A percentile compares a stretch with the other conserved stretches of the same genome.
These are phyloP conservation scores for Acacia concinna DNA, from an alignment of 331 rosid species.

Conservation along the genomic window DNA sequence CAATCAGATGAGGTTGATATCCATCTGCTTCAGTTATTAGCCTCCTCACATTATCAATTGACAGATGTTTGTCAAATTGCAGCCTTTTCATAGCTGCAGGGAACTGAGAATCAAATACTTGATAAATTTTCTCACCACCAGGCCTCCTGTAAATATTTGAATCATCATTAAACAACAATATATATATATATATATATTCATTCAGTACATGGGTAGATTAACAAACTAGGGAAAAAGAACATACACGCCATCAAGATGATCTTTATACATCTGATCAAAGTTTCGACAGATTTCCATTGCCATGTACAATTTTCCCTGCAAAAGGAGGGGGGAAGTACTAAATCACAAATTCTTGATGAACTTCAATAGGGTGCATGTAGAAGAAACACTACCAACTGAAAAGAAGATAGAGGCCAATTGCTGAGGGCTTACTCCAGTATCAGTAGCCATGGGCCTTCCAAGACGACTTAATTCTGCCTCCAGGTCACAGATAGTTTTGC, in stretches of 20 bases:
- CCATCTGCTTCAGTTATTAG: constrained; percentile 98
- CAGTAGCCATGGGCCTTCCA: constrained; percentile 90
- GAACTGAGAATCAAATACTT: constrained; percentile 89
- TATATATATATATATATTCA: no score
- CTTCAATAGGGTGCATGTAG: background rate
- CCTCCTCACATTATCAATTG: constrained; percentile 89
- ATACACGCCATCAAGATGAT: constrained; percentile 97
- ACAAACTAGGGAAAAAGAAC: constrained; percentile 26
- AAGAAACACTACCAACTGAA: no score
- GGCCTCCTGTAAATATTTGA: constrained; percentile 58
- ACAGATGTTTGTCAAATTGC: constrained; percentile 91
- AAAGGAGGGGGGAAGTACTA: constrained; percentile 15
- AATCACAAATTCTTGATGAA: constrained; percentile 9
- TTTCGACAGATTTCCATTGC: constrained; percentile 89
- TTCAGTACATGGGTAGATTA: background rate
- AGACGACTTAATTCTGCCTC: constrained; percentile 88
- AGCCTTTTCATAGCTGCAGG: constrained; percentile 95
- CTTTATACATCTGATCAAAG: constrained; percentile 69
- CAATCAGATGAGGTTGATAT: constrained; percentile 96
- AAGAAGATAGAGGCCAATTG: background rate
- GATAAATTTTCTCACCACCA: constrained; percentile 92
- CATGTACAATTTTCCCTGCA: constrained; percentile 87
- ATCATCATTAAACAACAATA: constrained; percentile 9
- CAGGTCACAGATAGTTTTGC: constrained; percentile 81
- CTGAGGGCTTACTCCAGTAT: constrained; percentile 77